Base-by-base conservation (phyloP, 768 basidiomycete species). In the Omphalotus guepiniiformis region DNA sequence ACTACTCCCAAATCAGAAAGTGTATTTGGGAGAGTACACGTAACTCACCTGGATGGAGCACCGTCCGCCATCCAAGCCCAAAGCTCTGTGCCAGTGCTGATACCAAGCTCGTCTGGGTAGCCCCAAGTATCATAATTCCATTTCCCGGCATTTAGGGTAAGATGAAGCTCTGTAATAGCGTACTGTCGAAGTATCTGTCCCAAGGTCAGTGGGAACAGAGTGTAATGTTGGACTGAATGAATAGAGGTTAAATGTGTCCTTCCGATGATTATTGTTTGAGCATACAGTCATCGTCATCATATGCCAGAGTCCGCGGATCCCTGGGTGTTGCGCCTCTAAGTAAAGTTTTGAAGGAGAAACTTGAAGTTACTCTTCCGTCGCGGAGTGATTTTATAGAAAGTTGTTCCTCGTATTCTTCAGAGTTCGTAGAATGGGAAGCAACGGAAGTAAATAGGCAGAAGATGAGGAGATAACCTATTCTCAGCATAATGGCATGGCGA, bases 51-150 rank as follows among this genome's bases (percentile, higher is more conserved):
- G n/a, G 66, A 53, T 6, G 66, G 57, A 1, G 68, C 72, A 21
- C 75, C 75, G 25, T 85, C 82, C n/a, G 78, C 85, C 74, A 96
- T 83, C 92, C 93, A 96, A 8, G 85, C 90, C 84, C 87, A 88
- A 5, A 97, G 69, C 60, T 94, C 89, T 6, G 90, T 94, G 2
- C 94, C 94, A 0, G 86, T 82, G 2, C 86, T 86, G 1, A 93
- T 86, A 3, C 80, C 82, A 4, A 75, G 67, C 52, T 88, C 85
- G 23, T 82, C 75, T 0, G 93, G 91, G 53, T 83, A 79, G 1
- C 88, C 90, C 88, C 92, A 94, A 21, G 76, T 68, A 35, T 80
- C 77, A 53, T 92, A 92, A 60, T 88, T 77, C 95, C 95, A 97
- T 55, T 83, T 86, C 16, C 95, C 95, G 11, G 93, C 84, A 46